Base-by-base conservation (phyloP, 164 flowering plant species). In the Aristolochia californica region DNA sequence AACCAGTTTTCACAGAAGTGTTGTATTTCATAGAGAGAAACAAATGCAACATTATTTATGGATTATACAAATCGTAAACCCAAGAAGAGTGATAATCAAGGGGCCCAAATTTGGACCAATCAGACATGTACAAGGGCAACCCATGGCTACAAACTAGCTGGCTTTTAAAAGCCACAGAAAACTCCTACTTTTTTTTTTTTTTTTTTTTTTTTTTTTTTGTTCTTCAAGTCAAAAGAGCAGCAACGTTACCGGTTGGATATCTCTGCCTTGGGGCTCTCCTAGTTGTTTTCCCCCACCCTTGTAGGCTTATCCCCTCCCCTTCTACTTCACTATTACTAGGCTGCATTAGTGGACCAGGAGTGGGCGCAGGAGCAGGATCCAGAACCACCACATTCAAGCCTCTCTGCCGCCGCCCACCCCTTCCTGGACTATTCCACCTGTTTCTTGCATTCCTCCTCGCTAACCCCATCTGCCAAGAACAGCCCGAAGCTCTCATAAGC, bases 211-310 rank as follows among this genome's bases (percentile, higher is more conserved):
- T 34, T 8, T 34, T 40, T 17, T 55, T 61, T 49, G 13, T n/a
- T 26, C 30, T 28, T 53, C 47, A 44, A 24, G 72, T 60, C 44
- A 60, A 18, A 63, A 62, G 27, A 38, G 67, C 53, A 47, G 27
- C 80, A 26, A 57, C 70, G 72, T 76, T 81, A 72, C 83, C 87
- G 21, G 79, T 80, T 27, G 86, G 78, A 66, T 77, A 77, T 61
- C 97, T 81, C 72, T 83, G 95, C 54, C 98, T 61, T 25, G 89
- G 82, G 43, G 93, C 88, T 28, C 98, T 78, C 53, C 97, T 77
- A 4, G 94, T 78, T 28, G 93, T 87, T 77, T 85, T 93, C 13
- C 98, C 98, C 98, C 98, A 89, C 53, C 95, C 88, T 45, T 77
- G 77, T 48, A 85, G 74, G 74, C 79, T 82, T 63, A 81, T 70